Evolutionary conservation across 2,329 filamentous ascomycete species (phyloP), one percentile per base, ranked within the genome.

Genomic region (Phoma sp.): DNA sequence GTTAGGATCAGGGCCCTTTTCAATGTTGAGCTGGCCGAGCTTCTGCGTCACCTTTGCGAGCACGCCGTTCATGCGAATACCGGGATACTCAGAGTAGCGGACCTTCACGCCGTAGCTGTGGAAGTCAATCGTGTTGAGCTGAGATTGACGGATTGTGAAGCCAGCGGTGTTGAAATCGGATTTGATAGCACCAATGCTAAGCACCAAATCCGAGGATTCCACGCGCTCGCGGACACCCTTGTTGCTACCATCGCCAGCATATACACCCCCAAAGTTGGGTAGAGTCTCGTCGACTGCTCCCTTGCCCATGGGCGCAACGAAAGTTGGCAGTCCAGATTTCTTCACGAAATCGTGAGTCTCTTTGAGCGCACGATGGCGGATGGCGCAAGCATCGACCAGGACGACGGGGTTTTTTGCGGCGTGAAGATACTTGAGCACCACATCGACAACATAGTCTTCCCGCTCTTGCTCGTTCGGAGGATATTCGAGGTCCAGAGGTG

Each of bases 301-400:
- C 77, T 96, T 96, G 41, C 91, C 91, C 89, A 96, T 96, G 2
- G 91, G 90, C 0, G 91, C 89, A n/a, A 93, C 89, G 65, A 95
- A 96, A 0, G 90, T 88, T 4, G 92, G 91, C 7, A 96, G 79
- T 4, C 85, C 80, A 1, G 90, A 90, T 73, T 88, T 90, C 56
- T 87, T 80, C 46, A 96, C 79, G 13, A 96, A 79, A 7, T 84
- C 83, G 62, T 90, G 86, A 14, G 91, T 86, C 73, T 95, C 90
- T 1, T 85, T 74, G 1, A 93, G 74, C 13, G 89, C 88, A 37
- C 87, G 82, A 69, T 95, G 89, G 30, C 91, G 86, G 60, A 92
- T 86, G 9, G 90, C 89, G 66, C 91, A 95, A 30, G 89, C 90
- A 72, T 96, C 92, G 5, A 96, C 86, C 6, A 96, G 79, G 33